These are phyloP conservation scores for Talaromyces sp. DNA, from an alignment of 2,329 filamentous ascomycete genomes.

Conservation along the genomic window DNA sequence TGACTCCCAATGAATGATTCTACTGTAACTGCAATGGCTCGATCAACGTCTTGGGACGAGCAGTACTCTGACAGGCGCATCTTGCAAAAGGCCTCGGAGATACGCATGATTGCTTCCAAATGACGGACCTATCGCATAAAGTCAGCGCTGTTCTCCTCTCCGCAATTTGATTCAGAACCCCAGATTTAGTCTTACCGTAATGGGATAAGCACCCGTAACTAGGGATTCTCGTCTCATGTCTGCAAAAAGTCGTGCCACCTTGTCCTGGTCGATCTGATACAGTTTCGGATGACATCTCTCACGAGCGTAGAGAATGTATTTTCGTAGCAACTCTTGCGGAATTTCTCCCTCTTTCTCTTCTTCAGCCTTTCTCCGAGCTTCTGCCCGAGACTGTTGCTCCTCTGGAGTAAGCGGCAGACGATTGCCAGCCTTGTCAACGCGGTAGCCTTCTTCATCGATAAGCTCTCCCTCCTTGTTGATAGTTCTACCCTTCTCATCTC, in stretches of 20 bases:
- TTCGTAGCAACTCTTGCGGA: slow-evolving; percentile 82
- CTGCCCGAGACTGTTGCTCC: slow-evolving; percentile 42
- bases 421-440: slow-evolving; percentile 45
- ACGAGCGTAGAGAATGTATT: slow-evolving; percentile 94
- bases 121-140: slow-evolving; percentile 71
- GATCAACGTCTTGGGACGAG: slow-evolving; percentile 83
- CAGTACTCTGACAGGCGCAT: slow-evolving; percentile 99
- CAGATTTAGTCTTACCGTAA: slow-evolving; percentile 67
- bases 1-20: slow-evolving; percentile 95
- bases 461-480: slow-evolving; percentile 45
- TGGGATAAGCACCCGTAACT: slow-evolving; percentile 93
- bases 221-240: slow-evolving; percentile 93
- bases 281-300: slow-evolving; percentile 88
- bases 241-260: slow-evolving; percentile 87
- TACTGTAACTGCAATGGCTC: slow-evolving; percentile 93
- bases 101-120: slow-evolving; percentile 95
- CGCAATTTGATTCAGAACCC: background rate
- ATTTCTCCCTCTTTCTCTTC: slow-evolving; percentile 67
- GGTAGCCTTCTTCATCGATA: slow-evolving; percentile 61
- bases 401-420: slow-evolving; percentile 38
- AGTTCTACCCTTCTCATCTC: slow-evolving; percentile 44
- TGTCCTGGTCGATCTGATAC: slow-evolving; percentile 97
- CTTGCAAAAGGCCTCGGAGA: slow-evolving; percentile 89
- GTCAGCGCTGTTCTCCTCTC: slow-evolving; percentile 17
- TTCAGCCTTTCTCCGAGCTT: slow-evolving; percentile 44